Percentiles rank a stretch among this genome's conserved stretches.
phyloP scores from a whole-genome alignment of 768 basidiomycete species.

The Lactarius pseudohatsudake region DNA sequence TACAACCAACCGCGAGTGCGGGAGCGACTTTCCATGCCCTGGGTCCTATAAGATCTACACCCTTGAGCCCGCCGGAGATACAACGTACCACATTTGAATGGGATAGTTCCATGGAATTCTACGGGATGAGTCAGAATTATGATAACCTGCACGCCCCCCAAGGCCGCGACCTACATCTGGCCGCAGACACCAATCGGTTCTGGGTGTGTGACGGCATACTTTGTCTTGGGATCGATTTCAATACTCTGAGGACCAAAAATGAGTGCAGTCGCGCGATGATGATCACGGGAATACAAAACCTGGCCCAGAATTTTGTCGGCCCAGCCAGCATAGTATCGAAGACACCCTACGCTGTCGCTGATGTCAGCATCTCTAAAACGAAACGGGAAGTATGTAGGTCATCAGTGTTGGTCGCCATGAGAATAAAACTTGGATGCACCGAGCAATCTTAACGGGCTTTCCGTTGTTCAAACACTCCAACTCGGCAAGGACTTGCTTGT shows the following conservation, averaged over 20 bases:
- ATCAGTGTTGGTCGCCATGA: conserved; percentile 26
- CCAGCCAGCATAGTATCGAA: conserved; percentile 94
- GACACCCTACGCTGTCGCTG: conserved; percentile 70
- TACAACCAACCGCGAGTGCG: conserved; percentile 87
- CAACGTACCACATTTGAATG: conserved; percentile 73
- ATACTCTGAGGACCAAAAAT: conserved; percentile 51
- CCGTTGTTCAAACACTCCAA: conserved; percentile 89
- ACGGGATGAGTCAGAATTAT: conserved; percentile 14
- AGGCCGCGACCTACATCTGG: conserved; percentile 62
- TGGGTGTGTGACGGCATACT: conserved; percentile 82
- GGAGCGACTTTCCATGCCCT: conserved; percentile 94
- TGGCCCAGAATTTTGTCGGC: conserved; percentile 92
- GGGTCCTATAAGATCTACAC: conserved; percentile 2
- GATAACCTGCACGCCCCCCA: conserved; percentile 20
- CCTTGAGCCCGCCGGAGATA: not conserved
- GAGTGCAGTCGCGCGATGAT: conserved; percentile 1
- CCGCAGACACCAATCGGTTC: conserved; percentile 95
- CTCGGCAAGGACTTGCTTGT: conserved; percentile 78
- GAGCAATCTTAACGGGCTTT: conserved; percentile 71
- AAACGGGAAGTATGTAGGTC: not conserved
- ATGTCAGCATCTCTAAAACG: conserved; percentile 74
- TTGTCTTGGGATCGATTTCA: conserved; percentile 76
- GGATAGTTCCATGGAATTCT: conserved; percentile 95
- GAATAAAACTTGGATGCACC: conserved; percentile 38
- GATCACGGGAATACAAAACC: conserved; percentile 42